Evolutionary conservation across 2,329 filamentous ascomycete genomes (phyloP).

Genomic region (Penicillium occitanis): DNA sequence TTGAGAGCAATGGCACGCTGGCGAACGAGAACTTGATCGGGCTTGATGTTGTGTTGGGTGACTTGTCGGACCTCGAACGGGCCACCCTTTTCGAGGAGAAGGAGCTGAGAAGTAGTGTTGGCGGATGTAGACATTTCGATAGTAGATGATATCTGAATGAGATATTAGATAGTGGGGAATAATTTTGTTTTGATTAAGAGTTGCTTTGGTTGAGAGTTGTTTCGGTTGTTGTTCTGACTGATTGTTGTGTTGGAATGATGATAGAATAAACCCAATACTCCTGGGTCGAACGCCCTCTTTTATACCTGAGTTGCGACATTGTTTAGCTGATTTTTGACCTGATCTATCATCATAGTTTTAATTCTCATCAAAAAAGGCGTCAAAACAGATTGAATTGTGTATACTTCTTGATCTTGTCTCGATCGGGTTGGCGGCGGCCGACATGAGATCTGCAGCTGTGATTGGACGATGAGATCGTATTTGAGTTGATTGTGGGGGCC

Average conservation of each 20-base stretch:
- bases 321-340: not conserved
- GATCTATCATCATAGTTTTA: not conserved
- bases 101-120: slow-evolving; percentile 13
- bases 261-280: not conserved
- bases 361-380: not conserved
- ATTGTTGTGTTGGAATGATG: not conserved
- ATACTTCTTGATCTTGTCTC: not conserved
- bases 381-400: not conserved
- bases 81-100: slow-evolving; percentile 17
- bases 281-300: not conserved
- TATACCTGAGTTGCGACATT: not conserved
- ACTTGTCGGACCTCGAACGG: slow-evolving; percentile 11
- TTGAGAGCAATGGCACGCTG: slow-evolving; percentile 37
- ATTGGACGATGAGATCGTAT: not conserved
- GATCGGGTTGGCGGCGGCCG: slow-evolving; percentile 18
- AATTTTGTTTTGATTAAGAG: not conserved
- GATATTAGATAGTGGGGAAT: not conserved
- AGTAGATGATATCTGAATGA: not conserved
- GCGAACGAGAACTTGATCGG: slow-evolving; percentile 35
- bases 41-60: slow-evolving; percentile 11
- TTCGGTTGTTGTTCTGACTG: not conserved
- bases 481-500: not conserved
- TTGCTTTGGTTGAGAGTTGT: not conserved
- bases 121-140: slow-evolving; percentile 10
- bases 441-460: not conserved